A percentile compares a stretch with the other conserved stretches of the same genome.
phyloP scores from a whole-genome alignment of 257 asterid genomes.

The Solanum bukasovii region DNA sequence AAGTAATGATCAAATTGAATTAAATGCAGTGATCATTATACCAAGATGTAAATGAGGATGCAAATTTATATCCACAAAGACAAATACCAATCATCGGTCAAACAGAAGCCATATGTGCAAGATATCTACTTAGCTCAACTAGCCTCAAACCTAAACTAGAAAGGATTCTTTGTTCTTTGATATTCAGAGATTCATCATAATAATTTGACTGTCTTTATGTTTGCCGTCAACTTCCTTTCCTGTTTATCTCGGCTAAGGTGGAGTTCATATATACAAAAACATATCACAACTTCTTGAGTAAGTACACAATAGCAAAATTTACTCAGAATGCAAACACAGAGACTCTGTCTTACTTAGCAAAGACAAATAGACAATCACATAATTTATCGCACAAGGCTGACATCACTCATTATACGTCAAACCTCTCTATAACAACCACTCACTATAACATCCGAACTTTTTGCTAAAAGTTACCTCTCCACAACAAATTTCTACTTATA shows the following conservation, averaged over 20 bases:
- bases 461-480: not conserved
- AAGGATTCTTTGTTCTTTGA: not conserved
- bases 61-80: not conserved
- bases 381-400: not conserved
- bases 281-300: not conserved
- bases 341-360: not conserved
- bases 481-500: not conserved
- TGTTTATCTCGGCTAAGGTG: not conserved
- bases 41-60: not conserved
- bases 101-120: not conserved
- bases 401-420: not conserved
- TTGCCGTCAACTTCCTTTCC: not conserved
- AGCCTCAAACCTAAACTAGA: not conserved
- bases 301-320: not conserved
- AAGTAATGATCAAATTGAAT: not conserved
- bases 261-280: not conserved
- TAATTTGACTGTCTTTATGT: not conserved
- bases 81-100: not conserved
- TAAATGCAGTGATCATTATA: not conserved
- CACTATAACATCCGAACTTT: not conserved
- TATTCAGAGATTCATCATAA: not conserved
- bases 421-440: not conserved
- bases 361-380: not conserved
- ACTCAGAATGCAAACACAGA: not conserved
- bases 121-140: not conserved